Base-by-base conservation (phyloP, 495 filamentous ascomycete species). In the Neurospora sp. region DNA sequence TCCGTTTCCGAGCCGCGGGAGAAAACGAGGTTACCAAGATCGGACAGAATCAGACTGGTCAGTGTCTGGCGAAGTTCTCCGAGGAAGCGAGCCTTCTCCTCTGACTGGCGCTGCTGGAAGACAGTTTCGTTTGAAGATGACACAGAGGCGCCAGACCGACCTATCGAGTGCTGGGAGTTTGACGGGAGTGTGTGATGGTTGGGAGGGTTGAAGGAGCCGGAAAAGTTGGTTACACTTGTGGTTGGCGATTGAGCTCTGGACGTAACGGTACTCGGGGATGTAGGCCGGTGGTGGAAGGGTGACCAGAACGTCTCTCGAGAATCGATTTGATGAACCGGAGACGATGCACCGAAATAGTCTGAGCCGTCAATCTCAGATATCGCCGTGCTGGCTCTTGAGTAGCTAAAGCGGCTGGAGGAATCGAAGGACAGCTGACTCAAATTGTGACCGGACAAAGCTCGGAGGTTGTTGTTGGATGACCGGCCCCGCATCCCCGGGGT, bases 1-100 rank as follows among this genome's bases (percentile, higher is more conserved):
- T 98, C 96, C 18, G 95, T 99, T 83, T 99, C 96, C 75, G 93
- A 95, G 16, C 96, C 92, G 74, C 90, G 89, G 40, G 90, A 88
- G 82, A 94, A 97, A 16, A 97, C 91, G 10, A 92, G 88, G 62
- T 90, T 92, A 10, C 94, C 93, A 18, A 99, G 85, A 81, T 99
- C 96, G 74, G 94, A 98, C 40, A 98, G 83, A 10, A 99, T 85
- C 39, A 99, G 84, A 75, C 93, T 94, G 16, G 91, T 93, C 71
- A 98, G 82, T 1, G 89, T 92, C 78, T 93, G 92, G 77, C 90
- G 90, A 40, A 97, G 83, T 18, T 93, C 91, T 2, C 88, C 83
- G 46, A 97, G 85, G 83, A 97, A 97, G 31, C 87, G 83, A 18
- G 85, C 79, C 76, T 88, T 89, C 69, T 85, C 85, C 70, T 86